Evolutionary conservation across 257 asterid species (phyloP), one percentile per base, ranked within the genome.

Genomic region (Nicotiana tomentosiformis): DNA sequence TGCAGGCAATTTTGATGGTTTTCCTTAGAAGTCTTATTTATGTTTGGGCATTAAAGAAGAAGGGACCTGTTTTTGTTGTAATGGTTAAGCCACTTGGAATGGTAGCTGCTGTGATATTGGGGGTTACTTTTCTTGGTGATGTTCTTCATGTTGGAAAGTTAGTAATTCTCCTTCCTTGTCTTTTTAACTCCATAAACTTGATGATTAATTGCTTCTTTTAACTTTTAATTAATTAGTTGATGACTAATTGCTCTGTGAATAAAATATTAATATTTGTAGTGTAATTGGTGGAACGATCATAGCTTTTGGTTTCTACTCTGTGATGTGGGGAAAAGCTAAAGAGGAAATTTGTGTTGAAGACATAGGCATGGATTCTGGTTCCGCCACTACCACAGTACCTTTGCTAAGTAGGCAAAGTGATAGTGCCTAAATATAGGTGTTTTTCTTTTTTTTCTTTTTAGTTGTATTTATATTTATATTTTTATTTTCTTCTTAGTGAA

Each of bases 61-160:
- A 88, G 77, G 92, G 95, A 0, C 92, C 93, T 1, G 89, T 89
- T 18, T 91, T 85, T 26, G 95, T 89, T 7, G 89, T 92, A 15
- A 61, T 89, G 77, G 86, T 92, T 66, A 76, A 76, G 87, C 93
- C 96, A 3, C 26, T 90, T 78, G 83, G 92, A 2, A 89, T 92
- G 66, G 90, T 88, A 10, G 82, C 88, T 83, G 92, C 96, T 10
- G 90, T 88, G 3, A 81, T 86, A n/a, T 70, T 86, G 82, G 93
- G 94, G 7, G 89, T 92, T 23, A 70, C 87, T 57, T 77, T 92
- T 85, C 91, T 92, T 10, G 91, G 92, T 5, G 92, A 92, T 66
- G 70, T 83, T 18, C 90, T 92, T 66, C 87, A 86, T 72, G 88
- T 89, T 39, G 95, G 93, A 62, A 84, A 92, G 95, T 91, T 10